Percentiles rank a stretch among this genome's conserved stretches.
Conservation (phyloP, 2,329 filamentous ascomycete species). For the Periconia sp. region DNA sequence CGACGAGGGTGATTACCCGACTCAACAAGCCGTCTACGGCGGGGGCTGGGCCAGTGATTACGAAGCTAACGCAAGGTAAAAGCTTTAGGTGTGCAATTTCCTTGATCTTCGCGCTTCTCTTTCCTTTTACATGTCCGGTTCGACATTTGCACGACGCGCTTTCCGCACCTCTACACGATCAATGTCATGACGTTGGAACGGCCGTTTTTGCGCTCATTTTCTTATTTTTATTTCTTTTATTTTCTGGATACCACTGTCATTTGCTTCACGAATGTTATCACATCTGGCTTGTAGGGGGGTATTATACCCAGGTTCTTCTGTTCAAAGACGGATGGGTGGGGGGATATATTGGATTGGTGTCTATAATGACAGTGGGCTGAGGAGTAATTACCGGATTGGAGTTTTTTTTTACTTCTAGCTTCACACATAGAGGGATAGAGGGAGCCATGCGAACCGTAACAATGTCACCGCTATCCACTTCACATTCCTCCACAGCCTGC, state of each 20-base stretch:
- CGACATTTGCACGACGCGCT: background rate
- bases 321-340: background rate
- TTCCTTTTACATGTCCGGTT: background rate
- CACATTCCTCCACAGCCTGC: too few relatives aligned
- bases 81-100: constrained; percentile 2
- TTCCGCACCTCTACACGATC: constrained; percentile 7
- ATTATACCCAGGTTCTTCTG: background rate
- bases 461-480: too few relatives aligned
- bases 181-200: constrained; percentile 5
- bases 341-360: constrained; percentile 1
- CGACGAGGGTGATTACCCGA: constrained; percentile 65
- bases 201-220: constrained; percentile 10
- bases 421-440: too few relatives aligned
- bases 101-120: background rate
- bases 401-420: too few relatives aligned
- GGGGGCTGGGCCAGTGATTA: constrained; percentile 46
- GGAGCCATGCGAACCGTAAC: too few relatives aligned
- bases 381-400: too few relatives aligned
- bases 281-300: background rate
- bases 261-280: constrained; percentile 4
- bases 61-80: constrained; percentile 26
- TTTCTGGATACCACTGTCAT: constrained; percentile 26
- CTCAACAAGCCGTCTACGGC: constrained; percentile 34
- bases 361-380: too few relatives aligned
- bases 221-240: constrained; percentile 12